Evolutionary conservation across 148 eudicot species (phyloP), one percentile per base, ranked within the genome.

Genomic region (Cornus florida): DNA sequence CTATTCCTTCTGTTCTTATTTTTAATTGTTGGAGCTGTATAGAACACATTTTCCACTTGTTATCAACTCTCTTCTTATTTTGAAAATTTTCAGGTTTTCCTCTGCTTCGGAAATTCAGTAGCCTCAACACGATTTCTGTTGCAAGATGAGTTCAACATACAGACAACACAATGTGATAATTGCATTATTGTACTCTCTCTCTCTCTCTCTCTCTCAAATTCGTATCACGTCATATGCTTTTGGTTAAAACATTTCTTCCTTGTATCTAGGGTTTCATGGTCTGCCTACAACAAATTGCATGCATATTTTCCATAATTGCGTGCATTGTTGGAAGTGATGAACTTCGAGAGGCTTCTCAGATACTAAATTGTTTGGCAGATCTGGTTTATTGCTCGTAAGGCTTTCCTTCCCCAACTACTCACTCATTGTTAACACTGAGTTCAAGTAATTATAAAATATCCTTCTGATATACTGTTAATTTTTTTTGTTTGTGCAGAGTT

Each of bases 71-170:
- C 12, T 70, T 70, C 22, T 81, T 19, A 10, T 69, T 75, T 48
- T 57, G 50, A 33, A 48, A 56, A 71, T 75, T 28, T 77, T 76
- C 90, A 96, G 98, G 99, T 91, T 53, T 71, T 86, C 77, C 79
- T 67, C 23, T 93, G 98, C 95, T 94, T 94, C 69, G 94, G 88
- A 16, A 93, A 92, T 77, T 96, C 99, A 5, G 99, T 96, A 43
- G 97, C 97, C 69, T 94, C 98, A n/a, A 94, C 99, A 6, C 91
- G 99, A 67, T 96, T 96, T 82, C 71, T 96, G 86, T 83, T 96
- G 81, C 99, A 96, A 85, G 99, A 96, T 75, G 97, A 96, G 86
- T 91, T 94, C 87, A 96, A 94, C 92, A 96, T 96, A 65, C 97
- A 94, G 84, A 96, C 98, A 64, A 95, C 97, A 43, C 79, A 88